Evolutionary conservation across 164 flowering plant genomes (phyloP).

Genomic region (Stephania cephalantha): DNA sequence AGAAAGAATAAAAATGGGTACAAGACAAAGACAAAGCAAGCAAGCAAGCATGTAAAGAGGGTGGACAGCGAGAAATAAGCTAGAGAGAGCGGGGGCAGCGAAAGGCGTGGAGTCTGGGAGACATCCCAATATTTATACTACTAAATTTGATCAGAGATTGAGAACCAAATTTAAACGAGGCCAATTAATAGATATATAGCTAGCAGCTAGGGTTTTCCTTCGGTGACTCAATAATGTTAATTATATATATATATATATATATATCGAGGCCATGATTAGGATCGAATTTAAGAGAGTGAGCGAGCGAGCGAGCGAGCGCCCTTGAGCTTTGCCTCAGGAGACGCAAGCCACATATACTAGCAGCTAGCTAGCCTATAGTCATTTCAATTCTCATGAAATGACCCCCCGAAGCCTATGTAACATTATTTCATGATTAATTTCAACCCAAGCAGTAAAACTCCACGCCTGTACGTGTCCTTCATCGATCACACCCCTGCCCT

Average conservation of each 20-base stretch:
- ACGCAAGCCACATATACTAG: constrained; percentile 5
- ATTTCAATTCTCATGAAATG: too few species aligned
- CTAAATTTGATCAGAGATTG: too few species aligned
- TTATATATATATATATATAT: background rate
- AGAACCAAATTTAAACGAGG: too few species aligned
- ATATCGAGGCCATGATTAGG: background rate
- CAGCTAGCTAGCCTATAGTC: too few species aligned
- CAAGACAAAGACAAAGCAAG: background rate
- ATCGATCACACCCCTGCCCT: too few species aligned
- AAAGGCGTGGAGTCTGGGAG: background rate
- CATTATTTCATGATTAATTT: too few species aligned
- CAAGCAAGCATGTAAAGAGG: constrained; percentile 27
- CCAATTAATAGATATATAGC: too few species aligned
- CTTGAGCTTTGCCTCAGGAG: constrained; percentile 12
- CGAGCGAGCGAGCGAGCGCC: background rate
- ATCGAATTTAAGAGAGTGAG: background rate
- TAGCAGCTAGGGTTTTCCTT: background rate
- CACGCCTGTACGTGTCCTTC: too few species aligned
- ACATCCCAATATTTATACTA: too few species aligned
- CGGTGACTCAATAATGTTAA: too few species aligned
- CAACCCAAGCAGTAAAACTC: too few species aligned
- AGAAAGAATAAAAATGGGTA: background rate
- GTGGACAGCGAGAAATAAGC: constrained; percentile 3
- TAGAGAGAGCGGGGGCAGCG: background rate
- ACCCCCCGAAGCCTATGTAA: too few species aligned